Evolutionary conservation across 2,329 filamentous ascomycete species (phyloP), one percentile per base, ranked within the genome.

Genomic region (Fusarium veterinarium): DNA sequence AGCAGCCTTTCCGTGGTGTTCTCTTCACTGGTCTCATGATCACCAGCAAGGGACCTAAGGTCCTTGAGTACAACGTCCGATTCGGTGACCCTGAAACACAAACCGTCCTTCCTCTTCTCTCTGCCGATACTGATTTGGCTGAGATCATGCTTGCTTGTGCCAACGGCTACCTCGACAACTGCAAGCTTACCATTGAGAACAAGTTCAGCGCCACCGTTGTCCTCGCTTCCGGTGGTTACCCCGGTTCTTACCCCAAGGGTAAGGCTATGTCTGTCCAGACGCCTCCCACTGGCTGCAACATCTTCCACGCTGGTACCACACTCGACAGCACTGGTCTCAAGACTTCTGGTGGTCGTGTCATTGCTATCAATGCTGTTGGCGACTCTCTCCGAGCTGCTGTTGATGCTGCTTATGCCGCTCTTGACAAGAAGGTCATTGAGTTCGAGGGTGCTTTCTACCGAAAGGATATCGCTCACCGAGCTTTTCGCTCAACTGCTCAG

Each of bases 21-120:
- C 87, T 97, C 23, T 96, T 96, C 82, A 96, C 93, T 3, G 96
- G 95, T n/a, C 85, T 97, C 44, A 98, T 98, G 94, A 93, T 98
- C 84, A 96, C 94, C 30, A 89, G 90, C 75, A 82, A 87, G 51
- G 95, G 95, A 41, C 91, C 93, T 25, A 94, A 93, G 81, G 91
- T 93, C 19, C 86, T 97, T 48, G 94, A 97, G 82, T 97, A 97
- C 85, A 97, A 97, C 77, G 94, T 96, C 46, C 90, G 94, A 65
- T 96, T 96, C 78, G 94, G 94, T 53, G 94, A 97, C 77, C 94
- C 94, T 2, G 94, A 97, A 82, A 95, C 93, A 0, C 94, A 97
- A 83, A 95, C 92, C 4, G 86, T 97, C 31, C 85, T 97, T 14
- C 90, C 93, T 10, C 85, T 97, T 25, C 87, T 97, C 77, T 91